phyloP scores from a whole-genome alignment of 2,329 filamentous ascomycete species.

The Trichoderma polysporum region DNA sequence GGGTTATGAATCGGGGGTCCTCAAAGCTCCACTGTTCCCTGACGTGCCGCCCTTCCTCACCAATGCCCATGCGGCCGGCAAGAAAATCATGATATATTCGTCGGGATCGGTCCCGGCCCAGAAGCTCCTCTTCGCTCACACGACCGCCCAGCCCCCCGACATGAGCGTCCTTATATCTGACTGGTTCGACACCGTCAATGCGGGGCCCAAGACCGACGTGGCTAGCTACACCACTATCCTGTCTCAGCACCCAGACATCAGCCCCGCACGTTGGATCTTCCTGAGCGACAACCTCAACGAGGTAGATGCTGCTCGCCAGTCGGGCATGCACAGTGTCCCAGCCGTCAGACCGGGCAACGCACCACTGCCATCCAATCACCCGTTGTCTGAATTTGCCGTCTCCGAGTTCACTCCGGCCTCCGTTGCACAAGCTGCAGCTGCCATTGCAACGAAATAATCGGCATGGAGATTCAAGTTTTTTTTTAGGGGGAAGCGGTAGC shows the following conservation, averaged over 20 bases:
- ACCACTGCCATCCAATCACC: conserved; percentile 53
- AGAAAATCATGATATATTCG: conserved; percentile 73
- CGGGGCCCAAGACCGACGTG: conserved; percentile 68
- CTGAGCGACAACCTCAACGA: conserved; percentile 76
- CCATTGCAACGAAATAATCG: conserved; percentile 1
- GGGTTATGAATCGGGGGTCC: conserved; percentile 68
- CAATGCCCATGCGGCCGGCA: conserved; percentile 55
- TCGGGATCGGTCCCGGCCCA: conserved; percentile 79
- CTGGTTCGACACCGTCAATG: conserved; percentile 80
- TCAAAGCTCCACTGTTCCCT: conserved; percentile 70
- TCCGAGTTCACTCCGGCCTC: conserved; percentile 36
- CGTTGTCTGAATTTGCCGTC: conserved; percentile 36
- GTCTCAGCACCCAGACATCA: conserved; percentile 41
- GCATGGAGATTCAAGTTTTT: not conserved
- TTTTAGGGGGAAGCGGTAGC: not conserved
- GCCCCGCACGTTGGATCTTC: conserved; percentile 65
- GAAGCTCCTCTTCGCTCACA: conserved; percentile 74
- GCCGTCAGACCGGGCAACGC: conserved; percentile 71
- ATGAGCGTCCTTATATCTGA: conserved; percentile 58
- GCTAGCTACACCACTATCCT: conserved; percentile 68
- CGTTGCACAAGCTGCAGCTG: conserved; percentile 3
- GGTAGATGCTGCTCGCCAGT: conserved; percentile 60
- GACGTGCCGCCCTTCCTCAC: conserved; percentile 68
- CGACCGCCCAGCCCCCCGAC: conserved; percentile 57
- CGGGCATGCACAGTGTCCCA: conserved; percentile 63